Evolutionary conservation across 2,329 filamentous ascomycete genomes (phyloP).

Genomic region (Fragosphaeria purpurea): DNA sequence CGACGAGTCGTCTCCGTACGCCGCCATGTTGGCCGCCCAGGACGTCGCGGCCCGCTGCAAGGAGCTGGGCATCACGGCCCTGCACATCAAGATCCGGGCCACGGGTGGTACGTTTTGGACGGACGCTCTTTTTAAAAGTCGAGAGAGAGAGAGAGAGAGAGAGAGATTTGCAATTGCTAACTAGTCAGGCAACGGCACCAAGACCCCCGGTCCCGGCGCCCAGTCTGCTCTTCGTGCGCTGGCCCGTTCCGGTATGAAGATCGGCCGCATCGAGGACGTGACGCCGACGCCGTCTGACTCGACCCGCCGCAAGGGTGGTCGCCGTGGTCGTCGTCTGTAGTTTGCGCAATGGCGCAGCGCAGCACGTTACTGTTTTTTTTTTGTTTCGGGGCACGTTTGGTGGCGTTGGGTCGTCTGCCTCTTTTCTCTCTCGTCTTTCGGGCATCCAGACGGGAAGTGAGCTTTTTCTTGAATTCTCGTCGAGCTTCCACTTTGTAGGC

Average conservation of each 20-base stretch:
- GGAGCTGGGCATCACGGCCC: conserved; percentile 70
- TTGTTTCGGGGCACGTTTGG: background rate
- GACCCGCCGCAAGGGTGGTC: conserved; percentile 99
- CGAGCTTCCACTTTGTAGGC: too few species aligned
- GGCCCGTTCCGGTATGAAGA: conserved; percentile 99
- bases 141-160: too few species aligned
- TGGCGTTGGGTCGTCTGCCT: background rate
- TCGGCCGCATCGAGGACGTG: conserved; percentile 98
- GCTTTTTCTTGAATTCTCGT: too few species aligned
- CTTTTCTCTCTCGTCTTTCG: background rate
- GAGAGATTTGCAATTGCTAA: too few species aligned
- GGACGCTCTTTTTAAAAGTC: too few species aligned
- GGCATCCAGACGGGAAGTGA: background rate
- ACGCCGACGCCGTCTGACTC: conserved; percentile 98
- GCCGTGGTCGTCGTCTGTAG: conserved; percentile 99
- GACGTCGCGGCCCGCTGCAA: conserved; percentile 83
- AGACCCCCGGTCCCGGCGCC: conserved; percentile 98
- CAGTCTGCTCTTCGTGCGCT: conserved; percentile 98
- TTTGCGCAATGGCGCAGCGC: background rate
- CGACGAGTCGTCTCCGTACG: conserved; percentile 99
- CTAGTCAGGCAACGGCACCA: conserved; percentile 81
- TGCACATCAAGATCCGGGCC: conserved; percentile 99
- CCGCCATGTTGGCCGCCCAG: conserved; percentile 99
- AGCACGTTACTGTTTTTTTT: background rate
- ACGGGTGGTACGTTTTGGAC: conserved; percentile 65